These are phyloP conservation scores for Dovyalis caffra DNA, from an alignment of 345 rosid genomes.

Conservation along the genomic window DNA sequence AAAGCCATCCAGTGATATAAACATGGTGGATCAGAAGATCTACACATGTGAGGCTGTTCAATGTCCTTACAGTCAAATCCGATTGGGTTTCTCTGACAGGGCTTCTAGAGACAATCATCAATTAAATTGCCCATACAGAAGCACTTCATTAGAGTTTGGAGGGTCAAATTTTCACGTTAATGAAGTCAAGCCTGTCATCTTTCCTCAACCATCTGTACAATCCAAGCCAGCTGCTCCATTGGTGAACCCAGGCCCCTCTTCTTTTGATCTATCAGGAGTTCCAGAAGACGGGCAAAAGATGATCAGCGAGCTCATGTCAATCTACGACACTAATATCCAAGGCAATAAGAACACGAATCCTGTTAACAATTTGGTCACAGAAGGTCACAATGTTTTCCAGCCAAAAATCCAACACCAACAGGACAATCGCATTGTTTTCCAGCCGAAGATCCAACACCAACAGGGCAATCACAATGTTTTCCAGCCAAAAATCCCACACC, in stretches of 20 bases:
- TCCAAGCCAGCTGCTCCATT: conserved; percentile 41
- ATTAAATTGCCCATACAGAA: conserved; percentile 53
- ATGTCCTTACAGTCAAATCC: conserved; percentile 65
- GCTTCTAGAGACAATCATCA: conserved; percentile 75
- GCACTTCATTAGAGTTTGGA: conserved; percentile 45
- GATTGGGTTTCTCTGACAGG: conserved; percentile 69
- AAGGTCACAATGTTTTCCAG: conserved; percentile 41
- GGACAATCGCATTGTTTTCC: conserved; percentile 43
- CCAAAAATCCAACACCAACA: conserved; percentile 31
- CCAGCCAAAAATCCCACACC: conserved; percentile 54
- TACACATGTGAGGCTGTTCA: conserved; percentile 62
- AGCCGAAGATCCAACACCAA: conserved; percentile 34
- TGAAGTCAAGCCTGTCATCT: conserved; percentile 79
- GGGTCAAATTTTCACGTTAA: conserved; percentile 60
- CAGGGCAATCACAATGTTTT: conserved; percentile 40
- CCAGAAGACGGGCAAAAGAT: conserved; percentile 94
- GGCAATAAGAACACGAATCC: conserved; percentile 42
- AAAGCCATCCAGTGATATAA: conserved; percentile 51
- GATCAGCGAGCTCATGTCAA: conserved; percentile 82
- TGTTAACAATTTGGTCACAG: conserved; percentile 32
- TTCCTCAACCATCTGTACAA: conserved; percentile 49
- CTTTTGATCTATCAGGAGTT: conserved; percentile 71
- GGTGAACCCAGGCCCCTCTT: conserved; percentile 35
- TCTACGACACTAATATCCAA: conserved; percentile 64
- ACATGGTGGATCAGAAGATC: conserved; percentile 45